A percentile compares a stretch with the other conserved stretches of the same genome.
phyloP scores from a whole-genome alignment of 2,329 filamentous ascomycete species.

The Ascosphaera aggregata region DNA sequence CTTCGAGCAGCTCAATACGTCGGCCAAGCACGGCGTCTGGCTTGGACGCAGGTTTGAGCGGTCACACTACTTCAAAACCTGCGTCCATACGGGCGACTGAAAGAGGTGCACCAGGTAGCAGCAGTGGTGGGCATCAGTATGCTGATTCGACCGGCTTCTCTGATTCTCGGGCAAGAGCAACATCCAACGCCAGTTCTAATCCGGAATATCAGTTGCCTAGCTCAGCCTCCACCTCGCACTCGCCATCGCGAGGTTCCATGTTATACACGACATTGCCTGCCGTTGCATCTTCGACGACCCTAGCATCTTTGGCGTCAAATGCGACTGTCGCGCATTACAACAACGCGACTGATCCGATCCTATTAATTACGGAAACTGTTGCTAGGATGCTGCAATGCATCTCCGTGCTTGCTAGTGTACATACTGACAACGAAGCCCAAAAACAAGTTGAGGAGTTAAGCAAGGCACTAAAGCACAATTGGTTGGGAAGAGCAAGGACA shows the following conservation, averaged over 20 bases:
- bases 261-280: neutral
- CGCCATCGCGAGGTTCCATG: conserved; percentile 14
- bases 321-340: conserved; percentile 2
- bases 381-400: conserved; percentile 93
- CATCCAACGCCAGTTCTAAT: conserved; percentile 41
- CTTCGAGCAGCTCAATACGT: conserved; percentile 5
- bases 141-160: neutral
- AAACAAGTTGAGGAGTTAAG: conserved; percentile 63
- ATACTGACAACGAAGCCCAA: conserved; percentile 47
- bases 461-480: conserved; percentile 83
- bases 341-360: conserved; percentile 23
- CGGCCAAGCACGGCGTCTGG: conserved; percentile 54
- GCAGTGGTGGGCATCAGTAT: neutral
- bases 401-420: conserved; percentile 62
- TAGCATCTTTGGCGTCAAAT: conserved; percentile 3
- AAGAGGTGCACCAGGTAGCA: neutral
- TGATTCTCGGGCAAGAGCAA: conserved; percentile 1
- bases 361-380: conserved; percentile 79
- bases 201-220: conserved; percentile 21
- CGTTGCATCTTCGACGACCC: conserved; percentile 11
- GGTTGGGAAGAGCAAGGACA: conserved; percentile 74
- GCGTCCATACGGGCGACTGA: neutral
- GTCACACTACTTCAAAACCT: conserved; percentile 10
- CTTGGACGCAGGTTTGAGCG: conserved; percentile 52
- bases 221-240: conserved; percentile 19